Conservation (phyloP, 1,284 basidiomycete genomes). For the Ustilago sp. region DNA sequence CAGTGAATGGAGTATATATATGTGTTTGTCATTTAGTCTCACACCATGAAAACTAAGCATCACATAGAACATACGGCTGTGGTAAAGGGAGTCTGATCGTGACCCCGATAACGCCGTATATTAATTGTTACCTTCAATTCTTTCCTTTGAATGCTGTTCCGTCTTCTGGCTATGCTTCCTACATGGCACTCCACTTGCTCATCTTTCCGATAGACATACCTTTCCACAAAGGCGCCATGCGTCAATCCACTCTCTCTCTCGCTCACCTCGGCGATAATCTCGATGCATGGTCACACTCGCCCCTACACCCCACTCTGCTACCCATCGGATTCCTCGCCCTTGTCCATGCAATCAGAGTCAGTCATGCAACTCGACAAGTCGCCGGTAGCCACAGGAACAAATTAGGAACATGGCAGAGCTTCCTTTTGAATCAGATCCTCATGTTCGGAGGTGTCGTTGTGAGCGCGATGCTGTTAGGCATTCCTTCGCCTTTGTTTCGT, state of each 20-base stretch:
- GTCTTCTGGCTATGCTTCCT: background rate
- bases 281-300: slow-evolving; percentile 17
- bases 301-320: slow-evolving; percentile 32
- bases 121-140: too few relatives aligned
- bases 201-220: background rate
- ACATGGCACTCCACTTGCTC: background rate
- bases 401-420: slow-evolving; percentile 50
- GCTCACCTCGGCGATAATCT: slow-evolving; percentile 20
- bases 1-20: too few relatives aligned
- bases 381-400: slow-evolving; percentile 36
- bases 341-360: slow-evolving; percentile 54
- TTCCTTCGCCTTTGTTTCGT: slow-evolving; percentile 49
- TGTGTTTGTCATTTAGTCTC: too few relatives aligned
- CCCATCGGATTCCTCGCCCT: slow-evolving; percentile 47
- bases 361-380: slow-evolving; percentile 56
- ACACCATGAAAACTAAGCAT: too few relatives aligned
- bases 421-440: slow-evolving; percentile 56
- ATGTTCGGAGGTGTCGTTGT: slow-evolving; percentile 56
- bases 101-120: too few relatives aligned
- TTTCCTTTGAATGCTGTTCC: background rate
- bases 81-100: too few relatives aligned
- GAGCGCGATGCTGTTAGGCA: slow-evolving; percentile 39
- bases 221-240: slow-evolving; percentile 5
- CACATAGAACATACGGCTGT: too few relatives aligned
- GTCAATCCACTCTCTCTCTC: slow-evolving; percentile 7